These are phyloP conservation scores for Seiridium unicorne DNA, from an alignment of 2,329 filamentous ascomycete species.

Conservation along the genomic window DNA sequence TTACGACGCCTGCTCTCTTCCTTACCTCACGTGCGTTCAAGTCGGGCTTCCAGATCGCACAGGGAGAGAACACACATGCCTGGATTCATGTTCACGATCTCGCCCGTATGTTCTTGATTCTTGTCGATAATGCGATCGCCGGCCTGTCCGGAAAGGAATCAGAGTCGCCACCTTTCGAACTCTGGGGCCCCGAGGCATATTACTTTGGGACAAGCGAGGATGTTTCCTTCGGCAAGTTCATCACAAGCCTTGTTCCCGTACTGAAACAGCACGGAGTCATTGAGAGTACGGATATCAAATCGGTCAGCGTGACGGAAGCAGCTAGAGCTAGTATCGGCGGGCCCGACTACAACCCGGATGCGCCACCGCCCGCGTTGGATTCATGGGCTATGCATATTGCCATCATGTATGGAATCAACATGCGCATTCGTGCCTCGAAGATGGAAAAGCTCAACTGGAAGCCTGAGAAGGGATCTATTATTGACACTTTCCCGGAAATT, in stretches of 20 bases:
- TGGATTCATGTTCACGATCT: slow-evolving; percentile 17
- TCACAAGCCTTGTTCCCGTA: slow-evolving; percentile 9
- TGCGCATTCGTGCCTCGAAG: slow-evolving; percentile 12
- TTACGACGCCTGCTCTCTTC: slow-evolving; percentile 14
- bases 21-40: slow-evolving; percentile 13
- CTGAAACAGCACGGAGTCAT: slow-evolving; percentile 13
- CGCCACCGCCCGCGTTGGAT: slow-evolving; percentile 14
- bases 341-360: slow-evolving; percentile 14
- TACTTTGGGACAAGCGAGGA: slow-evolving; percentile 15
- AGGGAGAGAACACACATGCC: slow-evolving; percentile 13
- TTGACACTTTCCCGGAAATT: neutral
- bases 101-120: slow-evolving; percentile 12
- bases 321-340: slow-evolving; percentile 13
- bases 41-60: slow-evolving; percentile 13
- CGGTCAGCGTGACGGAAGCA: slow-evolving; percentile 13
- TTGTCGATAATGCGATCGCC: slow-evolving; percentile 13
- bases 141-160: neutral
- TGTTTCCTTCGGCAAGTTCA: slow-evolving; percentile 12
- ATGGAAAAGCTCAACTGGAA: slow-evolving; percentile 14
- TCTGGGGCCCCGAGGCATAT: slow-evolving; percentile 17
- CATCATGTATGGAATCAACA: slow-evolving; percentile 15
- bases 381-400: slow-evolving; percentile 18
- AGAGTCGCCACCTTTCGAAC: neutral
- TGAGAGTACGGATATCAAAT: slow-evolving; percentile 8
- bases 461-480: slow-evolving; percentile 1